phyloP scores from a whole-genome alignment of 73 alveolate species.

The Paramecium biaurelia region DNA sequence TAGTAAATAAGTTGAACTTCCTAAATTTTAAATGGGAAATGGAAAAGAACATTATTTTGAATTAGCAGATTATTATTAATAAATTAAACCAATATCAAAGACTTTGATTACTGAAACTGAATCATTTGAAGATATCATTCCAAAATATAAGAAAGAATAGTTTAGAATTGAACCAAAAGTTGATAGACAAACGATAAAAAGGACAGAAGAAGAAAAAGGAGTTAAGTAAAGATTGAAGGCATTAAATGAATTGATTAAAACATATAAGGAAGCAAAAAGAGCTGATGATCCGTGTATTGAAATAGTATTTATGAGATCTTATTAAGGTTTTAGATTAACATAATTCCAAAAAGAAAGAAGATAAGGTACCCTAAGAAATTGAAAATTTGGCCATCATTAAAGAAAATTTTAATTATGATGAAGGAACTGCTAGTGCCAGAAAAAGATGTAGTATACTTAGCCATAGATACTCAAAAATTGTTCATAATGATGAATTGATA shows the following conservation, averaged over 20 bases:
- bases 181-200: not conserved
- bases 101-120: not conserved
- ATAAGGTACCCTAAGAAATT: not conserved
- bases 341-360: not conserved
- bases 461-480: not conserved
- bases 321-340: not conserved
- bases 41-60: not conserved
- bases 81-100: not conserved
- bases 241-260: not conserved
- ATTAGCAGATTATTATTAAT: slow-evolving; percentile 13
- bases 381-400: not conserved
- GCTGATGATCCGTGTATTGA: slow-evolving; percentile 1
- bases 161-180: not conserved
- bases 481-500: not conserved
- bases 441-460: not conserved
- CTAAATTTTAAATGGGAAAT: not conserved
- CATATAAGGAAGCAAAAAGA: not conserved
- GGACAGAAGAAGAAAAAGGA: slow-evolving; percentile 15
- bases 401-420: not conserved
- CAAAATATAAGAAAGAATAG: not conserved
- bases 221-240: not conserved
- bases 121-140: slow-evolving; percentile 10
- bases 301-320: not conserved
- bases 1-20: slow-evolving; percentile 7
- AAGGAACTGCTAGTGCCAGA: not conserved